Base-by-base conservation (phyloP, 495 filamentous ascomycete genomes). In the Podospora didyma region DNA sequence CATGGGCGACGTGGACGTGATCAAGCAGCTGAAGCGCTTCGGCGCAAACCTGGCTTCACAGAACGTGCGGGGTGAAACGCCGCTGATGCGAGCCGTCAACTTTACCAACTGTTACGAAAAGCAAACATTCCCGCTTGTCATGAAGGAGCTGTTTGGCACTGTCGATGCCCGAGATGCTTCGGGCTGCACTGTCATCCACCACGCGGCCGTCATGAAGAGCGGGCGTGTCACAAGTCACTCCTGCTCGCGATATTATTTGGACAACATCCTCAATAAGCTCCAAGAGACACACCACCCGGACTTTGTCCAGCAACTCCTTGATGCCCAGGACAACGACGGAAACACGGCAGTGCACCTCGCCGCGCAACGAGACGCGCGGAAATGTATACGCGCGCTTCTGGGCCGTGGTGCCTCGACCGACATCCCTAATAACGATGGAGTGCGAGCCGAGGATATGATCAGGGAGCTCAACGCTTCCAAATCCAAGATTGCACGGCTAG, bases 101-200 rank as follows among this genome's bases (percentile, higher is more conserved):
- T 98, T 97, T 64, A 97, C 92, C 35, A 98, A 98, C 68, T 95
- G 93, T 64, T 91, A 87, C 69, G 93, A 97, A 63, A 94, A 89
- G 69, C 78, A 87, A 51, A 91, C 89, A 1, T 96, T 97, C 69
- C 85, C 88, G 1, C 75, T 76, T 14, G 79, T 97, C n/a, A 79
- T 96, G 56, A 86, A 88, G 57, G 78, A 95, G 37, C 79, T 98
- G 3, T 75, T 87, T 50, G 79, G 83, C 35, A 96, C 92, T 5
- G 79, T 97, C 37, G 84, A 83, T 20, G 81, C 80, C 46, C 76
- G 83, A 12, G 94, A 98, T 61, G 82, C 83, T 73, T 86, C 84
- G 53, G 85, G 88, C 7, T 86, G 83, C 54, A 96, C 91, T 0
- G 86, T 95, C 49, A 90, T 98, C 60, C 94, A 98, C 62, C 94